Percentiles rank a stretch among this genome's conserved stretches.
These are phyloP conservation scores for Warburgia ugandensis DNA, from an alignment of 164 flowering plant genomes.

Conservation along the genomic window DNA sequence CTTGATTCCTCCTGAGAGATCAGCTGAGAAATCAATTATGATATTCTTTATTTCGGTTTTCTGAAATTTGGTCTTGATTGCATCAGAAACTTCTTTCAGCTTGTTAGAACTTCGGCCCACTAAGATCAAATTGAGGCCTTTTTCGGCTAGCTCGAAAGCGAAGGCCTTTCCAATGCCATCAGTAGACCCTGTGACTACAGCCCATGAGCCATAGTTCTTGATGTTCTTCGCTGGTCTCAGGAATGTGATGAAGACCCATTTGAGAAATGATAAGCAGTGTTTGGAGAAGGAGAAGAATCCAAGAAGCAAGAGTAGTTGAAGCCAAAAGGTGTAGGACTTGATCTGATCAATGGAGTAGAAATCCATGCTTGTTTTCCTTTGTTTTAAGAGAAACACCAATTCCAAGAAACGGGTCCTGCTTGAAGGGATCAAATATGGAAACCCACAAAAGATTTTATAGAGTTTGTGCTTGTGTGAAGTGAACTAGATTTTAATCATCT, in stretches of 20 bases:
- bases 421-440: neutral
- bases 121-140: conserved; percentile 64
- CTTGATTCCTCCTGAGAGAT: conserved; percentile 49
- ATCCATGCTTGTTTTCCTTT: conserved; percentile 3
- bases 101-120: conserved; percentile 75
- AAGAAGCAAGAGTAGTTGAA: conserved; percentile 30
- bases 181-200: conserved; percentile 81
- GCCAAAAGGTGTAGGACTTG: conserved; percentile 33
- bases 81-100: conserved; percentile 46
- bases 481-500: neutral
- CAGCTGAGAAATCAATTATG: conserved; percentile 73
- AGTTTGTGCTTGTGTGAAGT: neutral
- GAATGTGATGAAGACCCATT: conserved; percentile 61
- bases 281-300: conserved; percentile 38
- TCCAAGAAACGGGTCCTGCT: neutral
- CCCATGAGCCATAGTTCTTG: conserved; percentile 90
- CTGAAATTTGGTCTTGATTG: conserved; percentile 36
- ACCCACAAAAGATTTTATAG: neutral
- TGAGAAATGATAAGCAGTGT: conserved; percentile 26
- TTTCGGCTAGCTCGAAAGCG: conserved; percentile 73
- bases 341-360: conserved; percentile 14
- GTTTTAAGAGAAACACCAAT: neutral
- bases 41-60: conserved; percentile 51
- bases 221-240: conserved; percentile 77
- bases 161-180: conserved; percentile 89